Evolutionary conservation across 352 stramenopile genomes (phyloP).

Genomic region (Sclerospora graminicola): DNA sequence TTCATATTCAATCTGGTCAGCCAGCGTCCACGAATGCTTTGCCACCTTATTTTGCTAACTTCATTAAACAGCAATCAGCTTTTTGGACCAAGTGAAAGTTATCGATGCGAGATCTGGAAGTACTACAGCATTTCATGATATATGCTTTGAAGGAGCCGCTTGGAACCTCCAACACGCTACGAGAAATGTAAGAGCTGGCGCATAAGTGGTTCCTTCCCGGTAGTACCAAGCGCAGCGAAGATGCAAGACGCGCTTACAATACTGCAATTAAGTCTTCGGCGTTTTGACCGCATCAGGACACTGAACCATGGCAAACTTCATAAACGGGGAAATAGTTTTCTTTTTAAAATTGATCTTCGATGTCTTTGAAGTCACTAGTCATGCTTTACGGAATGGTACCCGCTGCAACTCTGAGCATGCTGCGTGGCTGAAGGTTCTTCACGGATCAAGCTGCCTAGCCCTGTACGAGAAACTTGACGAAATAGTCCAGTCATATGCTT

Average conservation of each 20-base stretch:
- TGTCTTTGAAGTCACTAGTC: conserved; percentile 61
- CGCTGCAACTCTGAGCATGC: conserved; percentile 25
- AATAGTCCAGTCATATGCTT: conserved; percentile 46
- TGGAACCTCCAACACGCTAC: conserved; percentile 20
- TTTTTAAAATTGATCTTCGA: conserved; percentile 45
- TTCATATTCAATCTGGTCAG: conserved; percentile 33
- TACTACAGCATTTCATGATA: conserved; percentile 42
- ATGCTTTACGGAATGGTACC: conserved; percentile 26
- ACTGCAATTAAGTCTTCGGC: conserved; percentile 50
- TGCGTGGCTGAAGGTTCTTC: conserved; percentile 56
- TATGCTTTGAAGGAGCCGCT: conserved; percentile 54
- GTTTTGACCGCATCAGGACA: conserved; percentile 57
- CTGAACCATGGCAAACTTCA: conserved; percentile 39
- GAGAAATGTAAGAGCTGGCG: conserved; percentile 1
- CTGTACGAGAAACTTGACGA: conserved; percentile 80
- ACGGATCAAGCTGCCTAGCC: conserved; percentile 58
- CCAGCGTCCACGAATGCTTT: conserved; percentile 54
- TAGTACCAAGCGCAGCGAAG: conserved; percentile 30
- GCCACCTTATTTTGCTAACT: conserved; percentile 80
- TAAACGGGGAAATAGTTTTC: conserved; percentile 31
- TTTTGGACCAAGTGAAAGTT: conserved; percentile 77
- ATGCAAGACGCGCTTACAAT: conserved; percentile 75
- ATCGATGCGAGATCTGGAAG: conserved; percentile 37
- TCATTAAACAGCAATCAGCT: conserved; percentile 65
- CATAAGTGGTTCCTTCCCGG: conserved; percentile 24